Evolutionary conservation across 768 basidiomycete genomes (phyloP).

Genomic region (Saitozyma sp.): DNA sequence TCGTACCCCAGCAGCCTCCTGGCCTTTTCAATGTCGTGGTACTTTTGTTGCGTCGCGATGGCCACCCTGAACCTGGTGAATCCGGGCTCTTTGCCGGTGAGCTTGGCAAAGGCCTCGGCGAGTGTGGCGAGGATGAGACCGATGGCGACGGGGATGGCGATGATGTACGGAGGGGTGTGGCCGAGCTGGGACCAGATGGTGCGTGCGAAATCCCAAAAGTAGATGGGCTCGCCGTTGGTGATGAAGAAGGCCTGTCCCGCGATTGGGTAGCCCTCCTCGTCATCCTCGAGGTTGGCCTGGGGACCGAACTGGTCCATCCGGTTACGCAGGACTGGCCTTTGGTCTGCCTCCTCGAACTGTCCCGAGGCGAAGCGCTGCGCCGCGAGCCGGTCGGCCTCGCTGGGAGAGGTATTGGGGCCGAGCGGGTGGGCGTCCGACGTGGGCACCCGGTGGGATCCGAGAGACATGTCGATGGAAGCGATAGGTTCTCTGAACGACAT

Average conservation of each 20-base stretch:
- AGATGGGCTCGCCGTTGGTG: constrained; percentile 91
- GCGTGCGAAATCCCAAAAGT: constrained; percentile 93
- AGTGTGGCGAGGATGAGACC: constrained; percentile 71
- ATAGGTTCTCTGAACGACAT: constrained; percentile 60
- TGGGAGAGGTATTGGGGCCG: constrained; percentile 72
- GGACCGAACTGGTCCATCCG: constrained; percentile 75
- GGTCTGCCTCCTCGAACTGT: constrained; percentile 52
- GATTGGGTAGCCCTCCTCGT: constrained; percentile 60
- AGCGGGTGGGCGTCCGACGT: constrained; percentile 78
- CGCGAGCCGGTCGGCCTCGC: constrained; percentile 60
- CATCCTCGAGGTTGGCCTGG: constrained; percentile 49
- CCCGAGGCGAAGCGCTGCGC: constrained; percentile 55
- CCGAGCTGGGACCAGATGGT: constrained; percentile 66
- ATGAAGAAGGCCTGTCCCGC: constrained; percentile 95
- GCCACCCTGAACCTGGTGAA: constrained; percentile 84
- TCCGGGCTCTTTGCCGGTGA: constrained; percentile 74
- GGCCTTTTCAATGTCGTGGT: constrained; percentile 84
- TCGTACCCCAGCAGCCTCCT: constrained; percentile 89
- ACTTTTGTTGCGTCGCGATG: constrained; percentile 74
- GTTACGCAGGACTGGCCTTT: constrained; percentile 66
- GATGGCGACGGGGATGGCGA: constrained; percentile 63
- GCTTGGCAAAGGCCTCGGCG: constrained; percentile 71
- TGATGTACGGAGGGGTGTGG: constrained; percentile 60
- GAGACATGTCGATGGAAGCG: constrained; percentile 65
- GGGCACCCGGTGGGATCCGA: constrained; percentile 67